Evolutionary conservation across 768 basidiomycete genomes (phyloP).

Genomic region (Lanmaoa pseudosensibilis): DNA sequence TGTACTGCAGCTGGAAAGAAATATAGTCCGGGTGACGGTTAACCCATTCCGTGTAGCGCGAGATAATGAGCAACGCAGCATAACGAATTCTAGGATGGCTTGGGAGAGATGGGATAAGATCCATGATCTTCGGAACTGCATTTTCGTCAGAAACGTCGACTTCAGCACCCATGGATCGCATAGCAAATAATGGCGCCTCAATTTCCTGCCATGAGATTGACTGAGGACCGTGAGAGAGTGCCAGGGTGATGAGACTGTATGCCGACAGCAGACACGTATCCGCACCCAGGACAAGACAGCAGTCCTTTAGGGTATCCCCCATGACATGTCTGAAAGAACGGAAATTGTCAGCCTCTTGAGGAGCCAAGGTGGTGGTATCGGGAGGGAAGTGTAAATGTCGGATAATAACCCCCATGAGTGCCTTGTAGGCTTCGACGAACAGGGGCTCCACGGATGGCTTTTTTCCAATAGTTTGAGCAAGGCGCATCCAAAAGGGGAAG

Average conservation of each 20-base stretch:
- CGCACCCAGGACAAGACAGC: slow-evolving; percentile 89
- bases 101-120: slow-evolving; percentile 87
- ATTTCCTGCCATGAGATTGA: slow-evolving; percentile 90
- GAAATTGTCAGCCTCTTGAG: slow-evolving; percentile 92
- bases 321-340: slow-evolving; percentile 95
- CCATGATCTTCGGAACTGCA: slow-evolving; percentile 95
- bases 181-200: slow-evolving; percentile 95
- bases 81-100: slow-evolving; percentile 90
- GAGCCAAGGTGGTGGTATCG: slow-evolving; percentile 60
- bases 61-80: slow-evolving; percentile 91
- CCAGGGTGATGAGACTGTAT: slow-evolving; percentile 75
- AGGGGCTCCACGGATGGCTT: slow-evolving; percentile 67
- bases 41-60: slow-evolving; percentile 97
- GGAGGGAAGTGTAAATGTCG: slow-evolving; percentile 87
- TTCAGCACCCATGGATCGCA: slow-evolving; percentile 97
- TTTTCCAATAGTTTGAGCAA: slow-evolving; percentile 88
- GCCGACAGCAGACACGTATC: slow-evolving; percentile 79
- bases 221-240: slow-evolving; percentile 60
- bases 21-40: slow-evolving; percentile 87
- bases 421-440: slow-evolving; percentile 79
- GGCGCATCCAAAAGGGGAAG: slow-evolving; percentile 97
- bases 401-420: slow-evolving; percentile 85
- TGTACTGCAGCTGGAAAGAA: slow-evolving; percentile 81
- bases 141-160: slow-evolving; percentile 79
- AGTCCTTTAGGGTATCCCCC: slow-evolving; percentile 99